A percentile compares a stretch with the other conserved stretches of the same genome.
phyloP scores from a whole-genome alignment of 2,329 filamentous ascomycete species.

The Pochonia chlamydosporia region DNA sequence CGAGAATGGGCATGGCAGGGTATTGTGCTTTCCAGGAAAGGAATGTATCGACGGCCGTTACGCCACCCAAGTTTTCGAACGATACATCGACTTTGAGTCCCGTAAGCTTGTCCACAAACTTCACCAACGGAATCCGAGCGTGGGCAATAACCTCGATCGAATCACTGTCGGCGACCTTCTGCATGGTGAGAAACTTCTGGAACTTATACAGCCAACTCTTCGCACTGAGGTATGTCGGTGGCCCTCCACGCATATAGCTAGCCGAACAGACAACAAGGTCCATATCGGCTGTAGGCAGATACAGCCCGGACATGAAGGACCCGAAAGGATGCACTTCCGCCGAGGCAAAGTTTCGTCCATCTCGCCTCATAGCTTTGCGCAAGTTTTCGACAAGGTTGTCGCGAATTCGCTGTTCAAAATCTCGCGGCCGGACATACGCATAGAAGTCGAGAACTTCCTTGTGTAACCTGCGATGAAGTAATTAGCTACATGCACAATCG shows the following conservation, averaged over 20 bases:
- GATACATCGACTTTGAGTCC: constrained; percentile 86
- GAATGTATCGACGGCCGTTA: constrained; percentile 77
- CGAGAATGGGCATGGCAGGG: constrained; percentile 79
- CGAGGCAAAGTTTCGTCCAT: constrained; percentile 44
- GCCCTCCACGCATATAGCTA: constrained; percentile 49
- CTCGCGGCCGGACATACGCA: constrained; percentile 69
- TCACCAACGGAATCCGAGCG: constrained; percentile 87
- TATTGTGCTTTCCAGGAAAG: constrained; percentile 70
- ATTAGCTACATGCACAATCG: neutral
- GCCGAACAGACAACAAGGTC: constrained; percentile 74
- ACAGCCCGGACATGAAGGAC: constrained; percentile 83
- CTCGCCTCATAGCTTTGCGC: constrained; percentile 48
- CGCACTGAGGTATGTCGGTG: constrained; percentile 39
- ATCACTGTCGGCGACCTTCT: constrained; percentile 50
- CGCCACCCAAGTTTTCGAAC: constrained; percentile 83
- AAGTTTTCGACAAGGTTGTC: constrained; percentile 66
- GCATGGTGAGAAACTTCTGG: constrained; percentile 48
- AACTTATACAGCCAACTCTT: constrained; percentile 58
- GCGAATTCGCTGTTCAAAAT: constrained; percentile 73
- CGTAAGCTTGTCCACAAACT: constrained; percentile 75
- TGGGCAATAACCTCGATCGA: constrained; percentile 62
- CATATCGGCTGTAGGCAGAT: constrained; percentile 75
- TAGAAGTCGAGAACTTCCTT: constrained; percentile 90
- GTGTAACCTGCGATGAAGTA: constrained; percentile 56
- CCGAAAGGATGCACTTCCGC: constrained; percentile 73